Percentiles rank a stretch among this genome's conserved stretches.
These are phyloP conservation scores for Skeletonema tropicum DNA, from an alignment of 108 stramenopile species.

Conservation along the genomic window DNA sequence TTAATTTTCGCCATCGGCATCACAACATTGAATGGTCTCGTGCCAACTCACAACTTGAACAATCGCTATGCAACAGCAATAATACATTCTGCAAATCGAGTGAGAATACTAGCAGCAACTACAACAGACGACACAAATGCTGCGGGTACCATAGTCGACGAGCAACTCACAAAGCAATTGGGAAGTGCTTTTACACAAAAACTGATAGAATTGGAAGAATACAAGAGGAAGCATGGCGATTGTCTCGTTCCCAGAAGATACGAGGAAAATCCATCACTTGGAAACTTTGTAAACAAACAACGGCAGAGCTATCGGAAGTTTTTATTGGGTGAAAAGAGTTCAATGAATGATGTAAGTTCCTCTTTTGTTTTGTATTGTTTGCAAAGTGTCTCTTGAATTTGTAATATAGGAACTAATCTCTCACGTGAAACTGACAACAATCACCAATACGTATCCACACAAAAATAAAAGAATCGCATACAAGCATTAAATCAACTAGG, in stretches of 20 bases:
- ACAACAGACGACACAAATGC: neutral
- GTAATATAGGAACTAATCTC: neutral
- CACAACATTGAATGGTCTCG: too few relatives aligned
- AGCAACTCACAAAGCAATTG: conserved; percentile 14
- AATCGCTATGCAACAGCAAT: neutral
- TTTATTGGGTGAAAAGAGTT: conserved; percentile 56
- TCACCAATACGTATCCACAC: too few relatives aligned
- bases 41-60: neutral
- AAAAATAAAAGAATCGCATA: conserved; percentile 22
- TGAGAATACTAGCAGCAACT: neutral
- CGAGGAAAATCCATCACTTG: conserved; percentile 55
- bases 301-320: conserved; percentile 56
- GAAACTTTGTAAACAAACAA: conserved; percentile 70
- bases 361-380: neutral
- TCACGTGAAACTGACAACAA: neutral
- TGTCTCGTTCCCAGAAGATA: conserved; percentile 61
- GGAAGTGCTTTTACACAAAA: conserved; percentile 41
- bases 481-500: conserved; percentile 30
- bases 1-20: too few relatives aligned
- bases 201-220: conserved; percentile 49
- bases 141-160: neutral
- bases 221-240: conserved; percentile 66
- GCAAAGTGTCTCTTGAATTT: neutral
- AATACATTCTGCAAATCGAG: neutral
- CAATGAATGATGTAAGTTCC: conserved; percentile 31